Evolutionary conservation across 73 alveolate genomes (phyloP).

Genomic region (Stentor coeruleus): DNA sequence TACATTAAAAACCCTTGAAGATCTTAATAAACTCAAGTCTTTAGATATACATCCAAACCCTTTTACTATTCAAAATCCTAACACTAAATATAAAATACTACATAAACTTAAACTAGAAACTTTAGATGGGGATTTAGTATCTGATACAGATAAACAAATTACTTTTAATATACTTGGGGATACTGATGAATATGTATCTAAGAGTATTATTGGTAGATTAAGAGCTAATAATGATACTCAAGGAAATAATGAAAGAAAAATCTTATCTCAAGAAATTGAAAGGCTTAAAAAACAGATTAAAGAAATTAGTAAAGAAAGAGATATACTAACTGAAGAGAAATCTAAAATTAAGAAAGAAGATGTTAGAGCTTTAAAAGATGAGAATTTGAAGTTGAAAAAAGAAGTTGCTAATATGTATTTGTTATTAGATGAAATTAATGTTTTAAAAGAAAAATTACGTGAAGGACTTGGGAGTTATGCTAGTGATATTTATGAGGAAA

Average conservation of each 20-base stretch:
- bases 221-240: neutral
- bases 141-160: neutral
- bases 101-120: neutral
- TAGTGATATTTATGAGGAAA: neutral
- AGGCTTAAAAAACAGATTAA: neutral
- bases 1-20: neutral
- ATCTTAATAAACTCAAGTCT: neutral
- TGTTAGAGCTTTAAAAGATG: neutral
- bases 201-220: neutral
- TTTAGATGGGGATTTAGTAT: neutral
- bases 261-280: neutral
- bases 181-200: neutral
- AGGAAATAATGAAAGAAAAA: neutral
- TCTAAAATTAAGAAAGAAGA: neutral
- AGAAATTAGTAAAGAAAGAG: neutral
- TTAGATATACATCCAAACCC: neutral
- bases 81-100: neutral
- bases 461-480: neutral
- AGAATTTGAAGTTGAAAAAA: neutral
- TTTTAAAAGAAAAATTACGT: neutral
- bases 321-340: neutral
- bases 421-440: neutral
- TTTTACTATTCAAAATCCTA: neutral
- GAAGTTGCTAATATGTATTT: neutral
- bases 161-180: neutral